Evolutionary conservation across 495 filamentous ascomycete genomes (phyloP).

Genomic region (Aspergillus bridgeri): DNA sequence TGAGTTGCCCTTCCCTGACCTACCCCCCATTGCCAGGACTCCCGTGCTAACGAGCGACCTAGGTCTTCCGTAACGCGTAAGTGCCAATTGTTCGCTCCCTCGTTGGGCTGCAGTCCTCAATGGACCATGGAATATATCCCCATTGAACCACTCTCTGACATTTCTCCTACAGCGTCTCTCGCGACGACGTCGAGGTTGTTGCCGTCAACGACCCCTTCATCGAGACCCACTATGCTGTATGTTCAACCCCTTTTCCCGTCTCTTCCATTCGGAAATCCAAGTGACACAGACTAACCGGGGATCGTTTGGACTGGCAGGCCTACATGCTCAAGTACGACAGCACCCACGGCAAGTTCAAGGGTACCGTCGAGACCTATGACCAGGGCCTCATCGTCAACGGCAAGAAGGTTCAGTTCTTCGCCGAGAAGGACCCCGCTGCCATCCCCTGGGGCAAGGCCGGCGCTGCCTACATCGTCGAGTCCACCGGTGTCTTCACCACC

Average conservation of each 20-base stretch:
- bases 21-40: background rate
- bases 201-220: slow-evolving; percentile 99
- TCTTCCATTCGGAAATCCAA: background rate
- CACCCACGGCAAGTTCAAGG: slow-evolving; percentile 95
- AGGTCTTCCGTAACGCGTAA: slow-evolving; percentile 79
- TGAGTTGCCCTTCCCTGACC: slow-evolving; percentile 35
- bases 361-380: slow-evolving; percentile 69
- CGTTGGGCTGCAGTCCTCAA: background rate
- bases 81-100: slow-evolving; percentile 26
- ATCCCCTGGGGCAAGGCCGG: slow-evolving; percentile 91
- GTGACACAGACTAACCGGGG: slow-evolving; percentile 10
- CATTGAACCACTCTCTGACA: slow-evolving; percentile 26
- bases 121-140: too few relatives aligned
- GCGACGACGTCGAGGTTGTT: slow-evolving; percentile 80
- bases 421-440: slow-evolving; percentile 81
- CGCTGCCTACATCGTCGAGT: slow-evolving; percentile 96
- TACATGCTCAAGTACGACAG: slow-evolving; percentile 99
- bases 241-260: too few relatives aligned
- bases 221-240: slow-evolving; percentile 94
- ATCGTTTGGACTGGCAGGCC: slow-evolving; percentile 50
- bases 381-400: slow-evolving; percentile 84
- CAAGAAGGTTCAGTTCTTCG: slow-evolving; percentile 96
- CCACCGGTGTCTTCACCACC: slow-evolving; percentile 99
- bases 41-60: slow-evolving; percentile 20
- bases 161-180: slow-evolving; percentile 66